Percentiles rank a stretch among this genome's conserved stretches.
Evolutionary conservation across 176 grass and related monocot genomes (phyloP).

Genomic region (Triticum aestivum): DNA sequence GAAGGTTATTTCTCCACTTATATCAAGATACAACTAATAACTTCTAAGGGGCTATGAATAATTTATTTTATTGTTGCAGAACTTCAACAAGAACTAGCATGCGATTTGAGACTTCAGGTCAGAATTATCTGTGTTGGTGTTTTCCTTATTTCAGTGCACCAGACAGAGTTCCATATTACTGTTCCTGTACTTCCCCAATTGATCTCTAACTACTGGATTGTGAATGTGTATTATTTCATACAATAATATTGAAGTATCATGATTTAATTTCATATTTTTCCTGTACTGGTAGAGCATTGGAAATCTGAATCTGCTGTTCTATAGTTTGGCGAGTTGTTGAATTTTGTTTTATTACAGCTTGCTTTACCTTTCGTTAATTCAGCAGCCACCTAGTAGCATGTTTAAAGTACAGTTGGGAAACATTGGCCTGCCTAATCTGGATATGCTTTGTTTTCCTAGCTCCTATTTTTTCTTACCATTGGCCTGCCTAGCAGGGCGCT

Average conservation of each 20-base stretch:
- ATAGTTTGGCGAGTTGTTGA: not conserved
- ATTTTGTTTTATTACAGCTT: conserved; percentile 6
- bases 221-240: not conserved
- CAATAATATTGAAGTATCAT: not conserved
- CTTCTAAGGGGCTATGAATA: conserved; percentile 2
- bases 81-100: conserved; percentile 29
- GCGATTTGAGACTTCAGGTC: conserved; percentile 49
- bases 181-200: conserved; percentile 14
- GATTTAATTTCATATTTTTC: not conserved
- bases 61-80: conserved; percentile 39
- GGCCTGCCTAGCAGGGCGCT: conserved; percentile 12
- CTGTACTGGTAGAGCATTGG: conserved; percentile 5
- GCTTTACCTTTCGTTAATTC: not conserved
- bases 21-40: conserved; percentile 19
- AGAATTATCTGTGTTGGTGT: conserved; percentile 8
- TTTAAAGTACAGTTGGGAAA: conserved; percentile 6
- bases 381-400: conserved; percentile 7
- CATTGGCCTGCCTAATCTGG: not conserved
- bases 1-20: conserved; percentile 38
- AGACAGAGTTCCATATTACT: not conserved
- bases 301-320: not conserved
- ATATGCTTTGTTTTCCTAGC: conserved; percentile 7
- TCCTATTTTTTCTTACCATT: not conserved
- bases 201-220: conserved; percentile 1
- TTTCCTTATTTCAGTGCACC: not conserved